phyloP scores from a whole-genome alignment of 257 asterid species.

The Solanum lycopersicoides region DNA sequence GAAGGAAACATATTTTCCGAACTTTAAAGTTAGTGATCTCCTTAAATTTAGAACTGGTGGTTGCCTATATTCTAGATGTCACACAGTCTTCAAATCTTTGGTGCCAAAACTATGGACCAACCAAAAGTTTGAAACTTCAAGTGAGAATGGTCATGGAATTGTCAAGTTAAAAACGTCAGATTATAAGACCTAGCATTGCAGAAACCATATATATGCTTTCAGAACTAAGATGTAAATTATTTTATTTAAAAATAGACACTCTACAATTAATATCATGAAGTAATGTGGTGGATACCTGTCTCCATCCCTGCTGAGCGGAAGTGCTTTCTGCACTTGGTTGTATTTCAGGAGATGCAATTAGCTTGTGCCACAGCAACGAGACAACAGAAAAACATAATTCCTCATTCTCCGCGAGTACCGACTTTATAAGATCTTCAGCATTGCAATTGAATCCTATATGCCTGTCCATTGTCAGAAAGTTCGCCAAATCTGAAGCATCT shows the following conservation, averaged over 20 bases:
- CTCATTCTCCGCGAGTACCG: constrained; percentile 77
- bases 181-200: background rate
- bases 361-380: constrained; percentile 94
- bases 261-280: background rate
- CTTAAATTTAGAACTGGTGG: background rate
- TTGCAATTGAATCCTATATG: constrained; percentile 82
- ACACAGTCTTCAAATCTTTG: background rate
- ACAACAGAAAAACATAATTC: constrained; percentile 94
- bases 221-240: background rate
- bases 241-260: background rate
- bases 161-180: background rate
- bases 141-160: background rate
- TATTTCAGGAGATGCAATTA: constrained; percentile 91
- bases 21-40: background rate
- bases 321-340: constrained; percentile 93
- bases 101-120: background rate
- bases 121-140: background rate
- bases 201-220: background rate
- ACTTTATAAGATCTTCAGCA: constrained; percentile 67
- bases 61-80: background rate
- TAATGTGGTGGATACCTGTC: constrained; percentile 55
- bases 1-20: background rate
- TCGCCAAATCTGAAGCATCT: constrained; percentile 93
- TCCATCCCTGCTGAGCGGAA: constrained; percentile 99
- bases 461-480: constrained; percentile 84